phyloP scores from a whole-genome alignment of 106 monocot species.

The Hemerocallis citrina region DNA sequence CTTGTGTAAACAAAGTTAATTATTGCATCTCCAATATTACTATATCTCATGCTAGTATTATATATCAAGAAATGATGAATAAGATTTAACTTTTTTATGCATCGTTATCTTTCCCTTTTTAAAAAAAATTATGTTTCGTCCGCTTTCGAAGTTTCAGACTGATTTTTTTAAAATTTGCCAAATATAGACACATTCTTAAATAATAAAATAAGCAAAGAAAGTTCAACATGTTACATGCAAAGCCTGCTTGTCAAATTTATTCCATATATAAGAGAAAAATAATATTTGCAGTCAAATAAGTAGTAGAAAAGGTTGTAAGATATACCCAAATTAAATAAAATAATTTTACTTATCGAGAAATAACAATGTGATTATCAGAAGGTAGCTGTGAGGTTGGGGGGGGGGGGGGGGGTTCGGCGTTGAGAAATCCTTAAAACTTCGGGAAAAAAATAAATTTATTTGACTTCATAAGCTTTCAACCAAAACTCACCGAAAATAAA shows the following conservation, averaged over 20 bases:
- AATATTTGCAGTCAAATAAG: too few relatives aligned
- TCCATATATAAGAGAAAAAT: too few relatives aligned
- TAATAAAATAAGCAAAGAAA: too few relatives aligned
- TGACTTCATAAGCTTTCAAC: neutral
- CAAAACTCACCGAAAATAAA: slow-evolving; percentile 68
- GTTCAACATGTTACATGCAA: too few relatives aligned
- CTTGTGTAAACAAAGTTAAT: too few relatives aligned
- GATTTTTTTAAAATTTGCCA: too few relatives aligned
- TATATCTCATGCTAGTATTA: neutral
- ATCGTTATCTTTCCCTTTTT: neutral
- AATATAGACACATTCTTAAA: too few relatives aligned
- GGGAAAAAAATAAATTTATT: neutral
- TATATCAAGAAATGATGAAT: neutral
- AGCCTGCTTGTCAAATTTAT: too few relatives aligned
- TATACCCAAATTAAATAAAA: neutral
- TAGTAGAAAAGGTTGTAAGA: too few relatives aligned
- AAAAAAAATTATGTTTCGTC: too few relatives aligned
- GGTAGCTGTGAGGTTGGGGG: neutral
- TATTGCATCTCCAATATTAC: neutral
- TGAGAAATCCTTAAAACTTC: neutral
- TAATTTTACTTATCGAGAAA: too few relatives aligned
- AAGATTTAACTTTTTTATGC: neutral
- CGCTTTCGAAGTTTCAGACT: too few relatives aligned
- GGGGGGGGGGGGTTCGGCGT: neutral
- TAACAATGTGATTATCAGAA: neutral